Base-by-base conservation (phyloP, 495 filamentous ascomycete species). In the Podospora comata region DNA sequence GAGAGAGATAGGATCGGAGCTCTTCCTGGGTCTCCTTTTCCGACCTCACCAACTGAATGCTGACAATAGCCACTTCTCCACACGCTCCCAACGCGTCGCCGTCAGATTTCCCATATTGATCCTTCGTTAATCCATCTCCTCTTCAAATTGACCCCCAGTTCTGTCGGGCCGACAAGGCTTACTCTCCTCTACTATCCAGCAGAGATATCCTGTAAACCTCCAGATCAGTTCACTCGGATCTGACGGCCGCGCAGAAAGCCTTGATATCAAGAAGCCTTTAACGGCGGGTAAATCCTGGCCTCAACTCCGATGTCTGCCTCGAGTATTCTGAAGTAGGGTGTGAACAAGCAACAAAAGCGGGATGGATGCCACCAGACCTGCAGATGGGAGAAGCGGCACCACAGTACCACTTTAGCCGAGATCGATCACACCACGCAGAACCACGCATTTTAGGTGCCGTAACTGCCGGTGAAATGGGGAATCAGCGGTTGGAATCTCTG, bases 401-500 rank as follows among this genome's bases (percentile, higher is more conserved):
- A 19, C 39, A 11, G 39, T 11, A 48, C 39, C 5, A 19, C 55
- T 58, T 58, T 58, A 58, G 55, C 55, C 55, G 55, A 58, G 55
- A 58, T 62, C 60, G 60, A 34, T 19, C 23, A 32, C 23, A 30
- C 39, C 39, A 48, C 39, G 39, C 39, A 48, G 9, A 13, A 48
- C 39, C 39, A 16, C 39, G 13, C 39, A 48, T 48, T 13, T 16
- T 48, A 48, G 39, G 39, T 48, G 39, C 39, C 39, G 39, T 48
- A 48, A 48, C 23, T 26, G 30, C 59, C 59, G 27, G 13, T 6
- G 30, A n/a, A 30, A 18, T 5, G 9, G 30, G 59, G 27, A 18
- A 18, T 28, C 23, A 61, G 56, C 6, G 56, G 30, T 18, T 13
- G n/a, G n/a, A 32, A 63, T 63, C 61, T 63, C 61, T 63, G 27